A percentile compares a stretch with the other conserved stretches of the same genome.
Conservation (phyloP, 23 red algal species). For the Gracilaria domingensis region DNA sequence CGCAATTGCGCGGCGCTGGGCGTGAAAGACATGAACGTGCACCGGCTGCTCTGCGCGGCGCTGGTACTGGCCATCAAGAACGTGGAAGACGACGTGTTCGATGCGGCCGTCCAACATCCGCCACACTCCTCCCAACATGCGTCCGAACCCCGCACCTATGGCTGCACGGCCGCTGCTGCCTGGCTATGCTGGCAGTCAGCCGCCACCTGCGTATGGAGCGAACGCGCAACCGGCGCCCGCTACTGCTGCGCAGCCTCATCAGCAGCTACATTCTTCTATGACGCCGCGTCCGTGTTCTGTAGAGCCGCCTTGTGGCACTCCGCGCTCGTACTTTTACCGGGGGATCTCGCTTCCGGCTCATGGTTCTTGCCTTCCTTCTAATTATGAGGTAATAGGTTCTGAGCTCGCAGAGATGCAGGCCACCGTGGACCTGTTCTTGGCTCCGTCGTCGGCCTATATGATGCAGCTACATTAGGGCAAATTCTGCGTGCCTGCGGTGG, state of each 20-base stretch:
- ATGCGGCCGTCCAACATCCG: conserved; percentile 6
- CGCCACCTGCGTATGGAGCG: conserved; percentile 12
- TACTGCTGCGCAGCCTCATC: conserved; percentile 16
- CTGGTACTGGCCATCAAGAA: conserved; percentile 82
- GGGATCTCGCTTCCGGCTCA: conserved; percentile 33
- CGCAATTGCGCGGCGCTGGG: background rate
- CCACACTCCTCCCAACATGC: conserved; percentile 19
- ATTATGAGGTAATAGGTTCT: conserved; percentile 85
- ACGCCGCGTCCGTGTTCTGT: conserved; percentile 72
- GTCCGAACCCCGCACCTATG: conserved; percentile 15
- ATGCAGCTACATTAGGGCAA: conserved; percentile 77
- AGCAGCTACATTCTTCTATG: conserved; percentile 53
- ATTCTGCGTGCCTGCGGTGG: conserved; percentile 90
- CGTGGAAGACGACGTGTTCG: conserved; percentile 82
- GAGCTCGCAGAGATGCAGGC: conserved; percentile 87
- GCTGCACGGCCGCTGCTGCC: conserved; percentile 9
- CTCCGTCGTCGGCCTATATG: conserved; percentile 85
- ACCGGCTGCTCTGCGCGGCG: conserved; percentile 77
- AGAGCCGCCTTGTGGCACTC: conserved; percentile 58
- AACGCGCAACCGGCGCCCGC: background rate
- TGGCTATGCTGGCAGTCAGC: conserved; percentile 25
- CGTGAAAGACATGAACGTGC: conserved; percentile 60
- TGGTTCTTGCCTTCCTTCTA: conserved; percentile 14
- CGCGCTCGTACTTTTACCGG: conserved; percentile 43
- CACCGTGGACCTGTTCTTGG: conserved; percentile 88